phyloP scores from a whole-genome alignment of 257 asterid genomes.

The Parsonsia alboflavescens region DNA sequence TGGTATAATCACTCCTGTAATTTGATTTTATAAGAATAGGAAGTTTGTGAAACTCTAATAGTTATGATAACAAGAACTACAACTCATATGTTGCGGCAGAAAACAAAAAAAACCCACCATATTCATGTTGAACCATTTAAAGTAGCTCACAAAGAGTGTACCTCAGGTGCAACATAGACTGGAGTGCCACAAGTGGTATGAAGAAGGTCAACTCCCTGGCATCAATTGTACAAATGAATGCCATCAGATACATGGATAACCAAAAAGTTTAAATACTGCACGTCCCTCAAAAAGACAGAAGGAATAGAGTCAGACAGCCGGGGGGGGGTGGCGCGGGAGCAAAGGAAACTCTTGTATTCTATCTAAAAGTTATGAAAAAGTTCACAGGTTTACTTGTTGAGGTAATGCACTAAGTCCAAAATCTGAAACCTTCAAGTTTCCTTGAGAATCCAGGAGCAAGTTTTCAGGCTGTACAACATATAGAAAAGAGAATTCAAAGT shows the following conservation, averaged over 20 bases:
- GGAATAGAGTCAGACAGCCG: no score
- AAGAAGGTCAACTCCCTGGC: conserved; percentile 90
- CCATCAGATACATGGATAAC: background rate
- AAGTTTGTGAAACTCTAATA: background rate
- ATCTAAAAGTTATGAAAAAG: conserved; percentile 1
- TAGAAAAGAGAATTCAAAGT: conserved; percentile 19
- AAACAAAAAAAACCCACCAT: background rate
- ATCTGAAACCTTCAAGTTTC: conserved; percentile 88
- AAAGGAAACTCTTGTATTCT: conserved; percentile 5
- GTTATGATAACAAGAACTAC: conserved; percentile 5
- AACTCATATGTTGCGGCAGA: background rate
- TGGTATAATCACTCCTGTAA: background rate
- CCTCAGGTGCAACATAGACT: conserved; percentile 98
- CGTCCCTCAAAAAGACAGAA: background rate
- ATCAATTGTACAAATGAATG: conserved; percentile 9
- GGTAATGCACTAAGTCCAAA: conserved; percentile 94
- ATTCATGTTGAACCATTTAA: conserved; percentile 6
- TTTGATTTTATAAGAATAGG: background rate
- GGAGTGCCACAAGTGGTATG: conserved; percentile 98
- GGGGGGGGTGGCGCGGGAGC: background rate
- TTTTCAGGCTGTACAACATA: conserved; percentile 71
- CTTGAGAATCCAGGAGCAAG: conserved; percentile 84
- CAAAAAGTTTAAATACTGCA: background rate
- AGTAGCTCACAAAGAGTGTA: conserved; percentile 25
- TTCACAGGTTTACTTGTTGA: conserved; percentile 51